Evolutionary conservation across 768 basidiomycete genomes (phyloP), one percentile per base, ranked within the genome.

Genomic region (Leccinum olivaceopallidum): DNA sequence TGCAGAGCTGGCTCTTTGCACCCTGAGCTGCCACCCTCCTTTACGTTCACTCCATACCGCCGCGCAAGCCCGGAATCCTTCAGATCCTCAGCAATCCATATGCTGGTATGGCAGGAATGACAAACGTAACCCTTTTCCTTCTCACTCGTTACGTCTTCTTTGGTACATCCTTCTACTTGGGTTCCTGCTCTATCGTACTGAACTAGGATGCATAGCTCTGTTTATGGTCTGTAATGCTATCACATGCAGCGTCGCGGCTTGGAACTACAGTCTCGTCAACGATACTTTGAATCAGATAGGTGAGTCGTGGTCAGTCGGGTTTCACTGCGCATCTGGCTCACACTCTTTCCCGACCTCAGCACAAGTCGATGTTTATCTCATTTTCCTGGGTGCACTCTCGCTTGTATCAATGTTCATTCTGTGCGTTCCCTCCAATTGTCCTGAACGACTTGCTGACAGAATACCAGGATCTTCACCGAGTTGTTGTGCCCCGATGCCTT

Each of bases 201-300:
- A 64, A 55, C 37, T 22, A 52, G 3, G 18, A 36, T 48, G 56
- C 47, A 32, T 62, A 91, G 89, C 76, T 67, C 62, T 84, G 51
- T 86, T 88, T 71, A 79, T 85, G 64, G 70, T 84, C 63, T 90
- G 82, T 72, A 88, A 83, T 76, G 85, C 87, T 52, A 77, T 88
- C 65, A 78, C 84, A 58, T 82, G 84, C 61, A 85, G 83, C 65
- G 79, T 85, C 32, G 84, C 88, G 58, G 85, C 86, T 20, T 90
- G 88, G 89, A 88, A 90, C 72, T 69, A 82, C 49, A 82, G 83
- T 64, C 74, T 88, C 63, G 73, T 80, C 50, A 71, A 76, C 58
- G 60, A 72, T 44, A 58, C 70, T 37, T 20, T 47, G 44, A 47
- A 13, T 47, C 69, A 70, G 64, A 72, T 76, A 54, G 64, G 86